Evolutionary conservation across 768 basidiomycete genomes (phyloP).

Genomic region (Punctularia strigosozonata): DNA sequence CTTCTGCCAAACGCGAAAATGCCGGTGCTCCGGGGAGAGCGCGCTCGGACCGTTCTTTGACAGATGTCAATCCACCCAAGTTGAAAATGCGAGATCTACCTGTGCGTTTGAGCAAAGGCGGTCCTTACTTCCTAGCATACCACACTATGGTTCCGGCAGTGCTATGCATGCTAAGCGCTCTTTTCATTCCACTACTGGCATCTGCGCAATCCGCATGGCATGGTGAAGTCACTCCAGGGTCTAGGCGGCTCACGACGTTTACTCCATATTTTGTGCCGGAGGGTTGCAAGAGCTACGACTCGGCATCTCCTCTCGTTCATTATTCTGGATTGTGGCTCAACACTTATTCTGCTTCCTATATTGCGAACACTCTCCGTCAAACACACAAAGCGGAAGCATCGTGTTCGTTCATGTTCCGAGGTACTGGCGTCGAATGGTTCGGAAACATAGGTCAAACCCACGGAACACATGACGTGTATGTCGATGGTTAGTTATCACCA

Average conservation of each 20-base stretch:
- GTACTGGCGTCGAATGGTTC: constrained; percentile 73
- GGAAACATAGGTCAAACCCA: constrained; percentile 44
- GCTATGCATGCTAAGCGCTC: too few relatives aligned
- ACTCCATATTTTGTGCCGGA: constrained; percentile 65
- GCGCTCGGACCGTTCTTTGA: too few relatives aligned
- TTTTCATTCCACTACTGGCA: not conserved
- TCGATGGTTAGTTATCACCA: too few relatives aligned
- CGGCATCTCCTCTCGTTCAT: constrained; percentile 52
- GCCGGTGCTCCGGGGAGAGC: too few relatives aligned
- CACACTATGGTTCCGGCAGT: too few relatives aligned
- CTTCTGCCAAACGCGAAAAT: too few relatives aligned
- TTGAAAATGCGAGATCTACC: too few relatives aligned
- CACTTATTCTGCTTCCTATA: constrained; percentile 36
- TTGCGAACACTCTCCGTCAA: constrained; percentile 36
- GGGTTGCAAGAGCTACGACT: constrained; percentile 61
- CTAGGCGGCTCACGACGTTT: constrained; percentile 34
- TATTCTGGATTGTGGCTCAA: constrained; percentile 53
- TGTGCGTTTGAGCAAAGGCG: too few relatives aligned
- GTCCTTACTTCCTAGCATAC: too few relatives aligned
- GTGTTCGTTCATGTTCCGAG: constrained; percentile 49
- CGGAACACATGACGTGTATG: constrained; percentile 41
- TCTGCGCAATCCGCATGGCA: constrained; percentile 52
- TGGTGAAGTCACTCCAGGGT: constrained; percentile 41
- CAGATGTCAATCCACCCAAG: too few relatives aligned
- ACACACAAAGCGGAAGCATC: constrained; percentile 38